Base-by-base conservation (phyloP, 306 rosid genomes). In the Lablab purpureus region DNA sequence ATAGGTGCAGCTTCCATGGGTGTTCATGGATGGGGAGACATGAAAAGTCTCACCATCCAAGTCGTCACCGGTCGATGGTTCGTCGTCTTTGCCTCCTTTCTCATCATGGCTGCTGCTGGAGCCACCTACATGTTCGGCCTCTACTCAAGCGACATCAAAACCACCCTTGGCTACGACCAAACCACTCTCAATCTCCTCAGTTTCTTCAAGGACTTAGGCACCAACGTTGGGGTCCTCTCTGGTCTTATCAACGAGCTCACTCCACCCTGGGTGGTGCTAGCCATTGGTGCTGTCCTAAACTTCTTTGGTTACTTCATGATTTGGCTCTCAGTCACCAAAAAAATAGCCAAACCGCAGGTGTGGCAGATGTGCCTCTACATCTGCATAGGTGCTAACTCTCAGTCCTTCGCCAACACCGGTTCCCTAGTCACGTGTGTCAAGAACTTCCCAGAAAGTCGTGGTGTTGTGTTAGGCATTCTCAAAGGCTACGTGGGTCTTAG, bases 171-270 rank as follows among this genome's bases (percentile, higher is more conserved):
- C 7, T 94, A 94, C 25, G 99, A 94, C 79, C 99, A 94, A 74
- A 64, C 79, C 27, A 94, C 99, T 1, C 91, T 94, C 21, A 91
- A 94, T 14, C 85, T 92, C 17, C 84, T 94, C 1, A 82, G 97
- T 66, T 94, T 94, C 80, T 94, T 91, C 88, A 94, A 94, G 71
- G 99, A 94, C 73, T 19, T 95, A 1, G 99, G 99, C 0, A 73
- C 91, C 34, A 95, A 90, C 77, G 91, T 95, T 2, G 97, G 98
- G 0, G 28, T 95, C 67, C 81, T 91, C 28, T 72, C 96, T 0
- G 97, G 98, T 22, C 84, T 95, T 15, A 80, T 95, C 89, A 91
- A 89, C 54, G 98, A 95, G 82, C 59, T 92, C 10, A 79, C 90
- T 0, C 98, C 98, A 5, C 99, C 99, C 12, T 88, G 89, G 89